Evolutionary conservation across 176 grass and related monocot species (phyloP).

Genomic region (Ampelocalamus luodianensis): DNA sequence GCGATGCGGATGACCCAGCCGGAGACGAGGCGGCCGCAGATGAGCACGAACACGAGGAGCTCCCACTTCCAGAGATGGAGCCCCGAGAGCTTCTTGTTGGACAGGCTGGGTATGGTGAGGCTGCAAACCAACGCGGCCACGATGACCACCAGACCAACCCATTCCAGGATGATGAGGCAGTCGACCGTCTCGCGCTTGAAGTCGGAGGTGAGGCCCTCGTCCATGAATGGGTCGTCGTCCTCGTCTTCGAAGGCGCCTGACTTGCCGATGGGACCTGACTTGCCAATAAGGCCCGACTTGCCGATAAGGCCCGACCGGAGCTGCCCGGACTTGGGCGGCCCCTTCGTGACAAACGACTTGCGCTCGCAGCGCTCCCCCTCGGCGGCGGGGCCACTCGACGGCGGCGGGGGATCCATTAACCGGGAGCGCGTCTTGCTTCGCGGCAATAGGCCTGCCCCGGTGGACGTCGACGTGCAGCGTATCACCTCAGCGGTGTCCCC

Average conservation of each 20-base stretch:
- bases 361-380: conserved; percentile 15
- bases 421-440: conserved; percentile 74
- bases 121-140: conserved; percentile 75
- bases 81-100: conserved; percentile 53
- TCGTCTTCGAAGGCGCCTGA: conserved; percentile 60
- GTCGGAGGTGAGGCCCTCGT: conserved; percentile 70
- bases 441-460: conserved; percentile 40
- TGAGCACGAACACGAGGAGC: conserved; percentile 78
- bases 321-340: conserved; percentile 61
- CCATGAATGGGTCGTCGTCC: conserved; percentile 79
- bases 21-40: conserved; percentile 90
- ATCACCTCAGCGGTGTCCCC: conserved; percentile 54
- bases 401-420: conserved; percentile 71
- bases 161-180: conserved; percentile 68
- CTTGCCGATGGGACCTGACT: conserved; percentile 52
- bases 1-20: conserved; percentile 77
- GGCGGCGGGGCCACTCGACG: not conserved
- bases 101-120: conserved; percentile 47
- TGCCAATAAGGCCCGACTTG: conserved; percentile 54
- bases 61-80: conserved; percentile 98
- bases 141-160: conserved; percentile 78
- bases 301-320: conserved; percentile 52
- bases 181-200: conserved; percentile 60
- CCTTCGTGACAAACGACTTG: conserved; percentile 51
- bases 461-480: conserved; percentile 72